Conservation (phyloP, 148 eudicot genomes). For the Rhododendron simsii region DNA sequence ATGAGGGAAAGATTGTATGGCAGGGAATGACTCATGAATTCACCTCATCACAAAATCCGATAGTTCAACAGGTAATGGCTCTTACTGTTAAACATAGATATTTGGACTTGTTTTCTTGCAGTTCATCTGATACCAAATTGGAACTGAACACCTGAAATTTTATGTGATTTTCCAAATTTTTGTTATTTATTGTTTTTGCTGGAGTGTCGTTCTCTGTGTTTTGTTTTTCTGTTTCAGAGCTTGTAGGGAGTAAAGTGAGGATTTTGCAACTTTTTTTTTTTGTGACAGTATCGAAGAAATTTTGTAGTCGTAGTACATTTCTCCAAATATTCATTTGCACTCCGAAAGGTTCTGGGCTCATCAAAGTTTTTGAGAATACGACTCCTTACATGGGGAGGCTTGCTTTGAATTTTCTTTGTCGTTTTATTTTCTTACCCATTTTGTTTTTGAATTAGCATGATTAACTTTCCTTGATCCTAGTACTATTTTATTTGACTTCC, state of each 20-base stretch:
- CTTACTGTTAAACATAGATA: neutral
- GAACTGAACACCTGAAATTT: neutral
- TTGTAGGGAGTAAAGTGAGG: neutral
- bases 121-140: neutral
- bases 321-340: neutral
- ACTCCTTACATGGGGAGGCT: neutral
- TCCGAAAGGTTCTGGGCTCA: neutral
- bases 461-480: neutral
- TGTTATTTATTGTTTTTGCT: neutral
- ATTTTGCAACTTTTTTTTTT: neutral
- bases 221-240: neutral
- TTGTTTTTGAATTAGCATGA: neutral
- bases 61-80: conserved; percentile 73
- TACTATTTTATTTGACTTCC: neutral
- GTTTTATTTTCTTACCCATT: neutral
- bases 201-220: neutral
- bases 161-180: neutral
- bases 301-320: neutral
- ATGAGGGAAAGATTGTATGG: conserved; percentile 88
- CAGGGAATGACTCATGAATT: conserved; percentile 91
- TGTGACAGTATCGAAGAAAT: neutral
- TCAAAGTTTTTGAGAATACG: neutral
- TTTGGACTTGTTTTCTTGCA: neutral
- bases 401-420: neutral
- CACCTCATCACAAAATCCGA: conserved; percentile 71